phyloP scores from a whole-genome alignment of 495 filamentous ascomycete genomes.

The Glarea lozoyensis region DNA sequence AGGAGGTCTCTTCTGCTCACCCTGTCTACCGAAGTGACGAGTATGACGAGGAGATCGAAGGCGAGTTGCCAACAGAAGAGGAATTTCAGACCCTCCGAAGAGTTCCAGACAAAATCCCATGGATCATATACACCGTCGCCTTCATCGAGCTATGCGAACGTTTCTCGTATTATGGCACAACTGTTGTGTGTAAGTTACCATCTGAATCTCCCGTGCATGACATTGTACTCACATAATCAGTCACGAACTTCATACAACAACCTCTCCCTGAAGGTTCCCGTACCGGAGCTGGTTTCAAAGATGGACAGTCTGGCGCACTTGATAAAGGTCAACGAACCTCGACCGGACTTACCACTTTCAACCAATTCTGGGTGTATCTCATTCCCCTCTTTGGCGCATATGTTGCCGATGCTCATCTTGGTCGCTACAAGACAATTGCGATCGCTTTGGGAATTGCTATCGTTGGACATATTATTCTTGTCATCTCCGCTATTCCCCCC shows the following conservation, averaged over 20 bases:
- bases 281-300: slow-evolving; percentile 43
- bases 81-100: slow-evolving; percentile 54
- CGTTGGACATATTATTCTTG: slow-evolving; percentile 56
- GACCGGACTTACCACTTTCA: slow-evolving; percentile 58
- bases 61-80: slow-evolving; percentile 43
- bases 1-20: not conserved
- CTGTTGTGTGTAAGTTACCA: slow-evolving; percentile 50
- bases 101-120: slow-evolving; percentile 56
- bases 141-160: slow-evolving; percentile 73
- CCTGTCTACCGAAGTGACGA: not conserved
- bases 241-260: slow-evolving; percentile 63
- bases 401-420: slow-evolving; percentile 63
- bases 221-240: slow-evolving; percentile 12
- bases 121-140: slow-evolving; percentile 57
- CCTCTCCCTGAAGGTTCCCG: slow-evolving; percentile 46
- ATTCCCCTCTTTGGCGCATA: slow-evolving; percentile 57
- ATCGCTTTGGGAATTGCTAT: slow-evolving; percentile 47
- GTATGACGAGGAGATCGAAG: slow-evolving; percentile 4
- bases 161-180: slow-evolving; percentile 73
- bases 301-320: slow-evolving; percentile 52
- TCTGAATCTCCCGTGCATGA: not conserved
- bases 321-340: slow-evolving; percentile 58
- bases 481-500: slow-evolving; percentile 51
- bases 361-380: slow-evolving; percentile 65
- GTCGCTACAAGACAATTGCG: slow-evolving; percentile 62